phyloP scores from a whole-genome alignment of 495 filamentous ascomycete genomes.

The Arthonia radiata region DNA sequence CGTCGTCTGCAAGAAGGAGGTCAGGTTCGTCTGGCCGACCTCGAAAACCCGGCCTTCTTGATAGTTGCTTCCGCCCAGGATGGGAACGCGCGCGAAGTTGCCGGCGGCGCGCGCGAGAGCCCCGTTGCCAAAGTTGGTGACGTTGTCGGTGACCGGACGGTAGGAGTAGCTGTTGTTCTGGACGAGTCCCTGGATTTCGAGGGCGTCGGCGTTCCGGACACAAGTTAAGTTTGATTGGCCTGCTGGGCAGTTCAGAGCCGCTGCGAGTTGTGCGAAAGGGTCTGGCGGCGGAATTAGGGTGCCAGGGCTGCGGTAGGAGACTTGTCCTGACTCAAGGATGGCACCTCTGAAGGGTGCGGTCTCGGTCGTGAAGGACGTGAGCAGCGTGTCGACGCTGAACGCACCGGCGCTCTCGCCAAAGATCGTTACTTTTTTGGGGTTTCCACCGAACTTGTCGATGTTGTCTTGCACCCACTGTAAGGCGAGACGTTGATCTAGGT shows the following conservation, averaged over 20 bases:
- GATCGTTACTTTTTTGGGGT: conserved; percentile 2
- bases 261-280: conserved; percentile 6
- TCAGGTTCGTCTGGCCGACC: conserved; percentile 3
- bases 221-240: conserved; percentile 2
- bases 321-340: conserved; percentile 13
- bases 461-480: conserved; percentile 11
- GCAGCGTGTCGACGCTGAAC: background rate
- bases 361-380: too few relatives aligned
- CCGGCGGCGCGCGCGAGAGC: conserved; percentile 1
- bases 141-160: conserved; percentile 3
- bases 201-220: conserved; percentile 1
- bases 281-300: background rate
- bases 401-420: conserved; percentile 5
- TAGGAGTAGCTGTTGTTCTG: too few relatives aligned
- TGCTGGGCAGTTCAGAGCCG: conserved; percentile 3
- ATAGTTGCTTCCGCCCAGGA: conserved; percentile 7
- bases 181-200: too few relatives aligned
- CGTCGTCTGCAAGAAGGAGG: conserved; percentile 1
- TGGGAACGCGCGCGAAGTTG: conserved; percentile 5
- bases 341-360: too few relatives aligned
- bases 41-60: conserved; percentile 6
- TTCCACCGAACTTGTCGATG: conserved; percentile 8
- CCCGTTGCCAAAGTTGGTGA: conserved; percentile 1
- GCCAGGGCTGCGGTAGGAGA: conserved; percentile 1
- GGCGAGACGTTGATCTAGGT: conserved; percentile 10